Evolutionary conservation across 2,329 filamentous ascomycete genomes (phyloP).

Genomic region (Cylindrodendrum hubeiense): DNA sequence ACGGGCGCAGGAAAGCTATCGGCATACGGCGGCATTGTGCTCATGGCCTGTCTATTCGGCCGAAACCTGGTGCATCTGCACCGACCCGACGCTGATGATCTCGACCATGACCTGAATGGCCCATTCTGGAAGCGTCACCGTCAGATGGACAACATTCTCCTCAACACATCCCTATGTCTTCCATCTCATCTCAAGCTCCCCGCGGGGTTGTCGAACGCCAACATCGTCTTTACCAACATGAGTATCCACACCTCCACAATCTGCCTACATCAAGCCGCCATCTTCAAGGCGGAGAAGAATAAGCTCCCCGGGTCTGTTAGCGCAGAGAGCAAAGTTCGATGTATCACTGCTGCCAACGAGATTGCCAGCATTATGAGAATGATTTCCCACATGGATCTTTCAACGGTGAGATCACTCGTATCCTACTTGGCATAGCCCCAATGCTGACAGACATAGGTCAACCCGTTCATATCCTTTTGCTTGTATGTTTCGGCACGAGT

Average conservation of each 20-base stretch:
- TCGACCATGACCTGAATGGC: slow-evolving; percentile 88
- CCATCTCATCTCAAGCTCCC: slow-evolving; percentile 86
- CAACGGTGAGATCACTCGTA: slow-evolving; percentile 69
- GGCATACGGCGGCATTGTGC: slow-evolving; percentile 81
- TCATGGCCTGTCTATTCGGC: slow-evolving; percentile 92
- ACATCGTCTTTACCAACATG: slow-evolving; percentile 96
- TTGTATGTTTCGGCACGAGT: slow-evolving; percentile 96
- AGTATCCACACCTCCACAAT: slow-evolving; percentile 96
- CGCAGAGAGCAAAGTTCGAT: slow-evolving; percentile 91
- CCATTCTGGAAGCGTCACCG: slow-evolving; percentile 97
- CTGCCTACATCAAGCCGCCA: slow-evolving; percentile 97
- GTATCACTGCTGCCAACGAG: slow-evolving; percentile 92
- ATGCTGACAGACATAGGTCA: slow-evolving; percentile 74
- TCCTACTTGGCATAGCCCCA: neutral
- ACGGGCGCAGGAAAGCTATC: slow-evolving; percentile 81
- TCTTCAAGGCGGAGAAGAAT: slow-evolving; percentile 96
- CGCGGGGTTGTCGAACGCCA: slow-evolving; percentile 79
- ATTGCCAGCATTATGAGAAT: slow-evolving; percentile 96
- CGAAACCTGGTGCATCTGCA: slow-evolving; percentile 93
- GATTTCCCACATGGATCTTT: slow-evolving; percentile 90
- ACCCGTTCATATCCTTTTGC: slow-evolving; percentile 95
- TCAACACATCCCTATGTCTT: slow-evolving; percentile 88
- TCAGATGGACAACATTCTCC: slow-evolving; percentile 87
- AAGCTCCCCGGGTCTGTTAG: slow-evolving; percentile 81
- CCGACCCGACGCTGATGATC: slow-evolving; percentile 83